Evolutionary conservation across 192 early-diverging fungal genomes (phyloP).

Genomic region (Coemansia brasiliensis): DNA sequence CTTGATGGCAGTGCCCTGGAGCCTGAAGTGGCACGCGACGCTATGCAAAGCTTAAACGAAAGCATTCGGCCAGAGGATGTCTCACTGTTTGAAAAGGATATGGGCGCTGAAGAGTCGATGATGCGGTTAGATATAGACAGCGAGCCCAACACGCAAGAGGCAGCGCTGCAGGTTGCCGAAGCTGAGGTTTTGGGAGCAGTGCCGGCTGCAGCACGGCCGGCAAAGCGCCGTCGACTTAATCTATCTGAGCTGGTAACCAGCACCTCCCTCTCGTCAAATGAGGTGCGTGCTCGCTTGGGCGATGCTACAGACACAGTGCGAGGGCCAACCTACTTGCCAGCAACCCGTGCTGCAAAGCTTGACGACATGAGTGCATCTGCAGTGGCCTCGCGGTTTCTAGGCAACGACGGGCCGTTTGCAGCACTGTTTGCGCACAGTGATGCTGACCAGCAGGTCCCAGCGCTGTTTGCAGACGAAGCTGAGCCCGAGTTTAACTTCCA

Average conservation of each 20-base stretch:
- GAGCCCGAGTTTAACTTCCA: conserved; percentile 19
- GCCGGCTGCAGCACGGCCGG: conserved; percentile 6
- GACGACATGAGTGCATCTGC: conserved; percentile 45
- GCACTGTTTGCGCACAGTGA: conserved; percentile 24
- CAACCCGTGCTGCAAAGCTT: conserved; percentile 22
- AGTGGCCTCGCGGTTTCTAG: conserved; percentile 40
- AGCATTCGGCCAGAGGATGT: conserved; percentile 38
- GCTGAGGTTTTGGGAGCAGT: conserved; percentile 28
- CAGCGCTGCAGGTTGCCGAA: conserved; percentile 48
- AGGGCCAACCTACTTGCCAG: conserved; percentile 42
- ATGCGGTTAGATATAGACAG: conserved; percentile 28
- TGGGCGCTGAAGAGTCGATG: conserved; percentile 8
- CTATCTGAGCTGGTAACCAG: conserved; percentile 42
- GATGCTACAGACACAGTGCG: conserved; percentile 44
- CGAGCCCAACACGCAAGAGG: conserved; percentile 41
- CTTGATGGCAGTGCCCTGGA: conserved; percentile 48
- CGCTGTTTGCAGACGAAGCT: neutral
- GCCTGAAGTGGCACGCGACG: conserved; percentile 63
- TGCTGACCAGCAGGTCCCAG: conserved; percentile 28
- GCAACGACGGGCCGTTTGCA: conserved; percentile 26
- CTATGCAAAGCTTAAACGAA: conserved; percentile 43
- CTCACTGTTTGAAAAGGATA: conserved; percentile 39
- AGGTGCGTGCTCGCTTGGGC: conserved; percentile 35
- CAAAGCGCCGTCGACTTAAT: conserved; percentile 45
- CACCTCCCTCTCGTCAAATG: conserved; percentile 36